A percentile compares a stretch with the other conserved stretches of the same genome.
These are phyloP conservation scores for Diutina scorzettiae DNA, from an alignment of 1,139 yeast genomes.

Conservation along the genomic window DNA sequence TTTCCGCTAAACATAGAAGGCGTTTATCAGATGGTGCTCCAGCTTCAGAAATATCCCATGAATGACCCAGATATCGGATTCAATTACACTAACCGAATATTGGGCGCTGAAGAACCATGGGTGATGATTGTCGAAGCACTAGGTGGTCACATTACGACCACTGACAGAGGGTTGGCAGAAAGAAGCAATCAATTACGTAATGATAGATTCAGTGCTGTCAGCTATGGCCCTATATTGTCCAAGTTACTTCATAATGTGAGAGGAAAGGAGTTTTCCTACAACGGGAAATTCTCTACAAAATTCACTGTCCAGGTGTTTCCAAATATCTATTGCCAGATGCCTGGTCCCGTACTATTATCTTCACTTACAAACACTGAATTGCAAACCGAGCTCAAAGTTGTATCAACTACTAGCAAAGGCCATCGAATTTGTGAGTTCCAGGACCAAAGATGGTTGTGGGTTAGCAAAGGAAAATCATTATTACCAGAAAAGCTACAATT, in stretches of 20 bases:
- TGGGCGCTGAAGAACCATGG: conserved; percentile 52
- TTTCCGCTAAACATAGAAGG: conserved; percentile 34
- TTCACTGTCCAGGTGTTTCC: too few species aligned
- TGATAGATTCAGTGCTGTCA: background rate
- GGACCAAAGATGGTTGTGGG: conserved; percentile 19
- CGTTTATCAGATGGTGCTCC: conserved; percentile 19
- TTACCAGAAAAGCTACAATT: conserved; percentile 30
- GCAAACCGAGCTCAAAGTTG: conserved; percentile 9
- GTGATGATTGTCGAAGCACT: conserved; percentile 20
- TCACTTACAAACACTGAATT: conserved; percentile 12
- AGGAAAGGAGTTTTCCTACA: too few species aligned
- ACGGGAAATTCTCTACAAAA: too few species aligned
- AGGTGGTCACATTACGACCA: conserved; percentile 7
- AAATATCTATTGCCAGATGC: too few species aligned
- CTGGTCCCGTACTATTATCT: conserved; percentile 15
- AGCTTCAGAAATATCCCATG: conserved; percentile 31
- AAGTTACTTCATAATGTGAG: background rate
- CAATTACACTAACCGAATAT: conserved; percentile 26
- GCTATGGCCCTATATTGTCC: conserved; percentile 7
- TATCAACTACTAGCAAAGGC: conserved; percentile 15
- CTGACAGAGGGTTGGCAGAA: background rate
- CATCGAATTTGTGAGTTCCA: conserved; percentile 15
- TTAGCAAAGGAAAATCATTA: conserved; percentile 17
- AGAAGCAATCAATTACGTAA: background rate
- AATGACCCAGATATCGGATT: conserved; percentile 29